Percentiles rank a stretch among this genome's conserved stretches.
Conservation (phyloP, 805 yeast species). For the Candida ascalaphidarum region DNA sequence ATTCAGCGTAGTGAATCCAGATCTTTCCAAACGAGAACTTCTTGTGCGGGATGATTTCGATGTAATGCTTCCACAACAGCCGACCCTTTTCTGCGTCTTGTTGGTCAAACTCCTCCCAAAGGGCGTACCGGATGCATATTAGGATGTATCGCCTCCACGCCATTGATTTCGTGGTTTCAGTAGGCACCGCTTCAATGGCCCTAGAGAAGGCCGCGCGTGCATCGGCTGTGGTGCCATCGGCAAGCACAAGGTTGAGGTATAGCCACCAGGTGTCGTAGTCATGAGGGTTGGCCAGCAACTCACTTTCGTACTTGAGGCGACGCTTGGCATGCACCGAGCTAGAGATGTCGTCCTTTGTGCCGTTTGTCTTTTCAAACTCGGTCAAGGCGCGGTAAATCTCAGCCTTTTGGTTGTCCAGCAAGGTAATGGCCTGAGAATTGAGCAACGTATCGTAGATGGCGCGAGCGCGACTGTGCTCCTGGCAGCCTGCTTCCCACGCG, state of each 20-base stretch:
- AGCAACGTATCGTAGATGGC: slow-evolving; percentile 34
- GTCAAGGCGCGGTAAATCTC: slow-evolving; percentile 32
- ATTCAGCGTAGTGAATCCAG: slow-evolving; percentile 67
- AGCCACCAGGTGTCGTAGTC: slow-evolving; percentile 85
- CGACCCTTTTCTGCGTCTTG: slow-evolving; percentile 40
- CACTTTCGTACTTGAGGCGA: slow-evolving; percentile 43
- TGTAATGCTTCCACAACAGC: slow-evolving; percentile 39
- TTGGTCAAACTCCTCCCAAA: slow-evolving; percentile 47
- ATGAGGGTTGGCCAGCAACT: slow-evolving; percentile 34
- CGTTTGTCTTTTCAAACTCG: slow-evolving; percentile 59
- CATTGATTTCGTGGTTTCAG: slow-evolving; percentile 16
- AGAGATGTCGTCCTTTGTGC: slow-evolving; percentile 47
- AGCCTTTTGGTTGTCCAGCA: slow-evolving; percentile 15
- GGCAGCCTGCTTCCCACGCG: slow-evolving; percentile 54
- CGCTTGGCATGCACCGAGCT: slow-evolving; percentile 46
- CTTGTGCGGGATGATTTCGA: slow-evolving; percentile 48
- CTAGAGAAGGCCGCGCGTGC: slow-evolving; percentile 31
- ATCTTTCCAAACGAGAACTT: slow-evolving; percentile 59
- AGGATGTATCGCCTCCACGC: slow-evolving; percentile 65
- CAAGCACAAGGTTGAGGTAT: slow-evolving; percentile 45
- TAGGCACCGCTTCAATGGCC: slow-evolving; percentile 35
- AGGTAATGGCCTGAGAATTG: slow-evolving; percentile 13
- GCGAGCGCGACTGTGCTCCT: slow-evolving; percentile 56
- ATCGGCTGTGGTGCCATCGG: slow-evolving; percentile 16
- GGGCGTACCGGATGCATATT: slow-evolving; percentile 61